phyloP scores from a whole-genome alignment of 2,329 filamentous ascomycete genomes.

The Alternaria metachromatica region DNA sequence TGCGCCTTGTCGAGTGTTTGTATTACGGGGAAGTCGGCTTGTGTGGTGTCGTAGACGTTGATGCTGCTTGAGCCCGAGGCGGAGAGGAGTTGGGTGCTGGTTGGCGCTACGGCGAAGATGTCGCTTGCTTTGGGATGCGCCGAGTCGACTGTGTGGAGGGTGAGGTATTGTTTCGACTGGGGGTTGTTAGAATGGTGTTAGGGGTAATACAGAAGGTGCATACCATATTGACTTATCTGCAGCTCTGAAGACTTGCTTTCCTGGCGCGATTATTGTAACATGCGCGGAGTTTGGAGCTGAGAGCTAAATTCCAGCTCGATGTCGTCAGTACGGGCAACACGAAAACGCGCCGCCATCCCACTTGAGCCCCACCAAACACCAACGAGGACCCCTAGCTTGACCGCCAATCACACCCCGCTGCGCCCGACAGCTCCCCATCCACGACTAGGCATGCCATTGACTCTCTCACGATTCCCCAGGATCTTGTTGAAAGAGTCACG shows the following conservation, averaged over 20 bases:
- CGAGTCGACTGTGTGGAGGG: conserved; percentile 86
- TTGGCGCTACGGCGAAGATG: conserved; percentile 83
- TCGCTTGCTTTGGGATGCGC: conserved; percentile 75
- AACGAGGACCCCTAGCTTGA: conserved; percentile 22
- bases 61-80: conserved; percentile 76
- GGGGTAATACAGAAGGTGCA: neutral
- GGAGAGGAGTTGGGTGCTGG: conserved; percentile 75
- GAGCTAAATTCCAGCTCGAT: conserved; percentile 21
- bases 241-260: neutral
- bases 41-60: conserved; percentile 76
- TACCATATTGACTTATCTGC: conserved; percentile 7
- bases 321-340: conserved; percentile 37
- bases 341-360: conserved; percentile 36
- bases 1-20: conserved; percentile 84
- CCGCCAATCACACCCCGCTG: conserved; percentile 41
- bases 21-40: conserved; percentile 73
- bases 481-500: conserved; percentile 13
- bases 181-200: conserved; percentile 13
- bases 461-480: conserved; percentile 18
- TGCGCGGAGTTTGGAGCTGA: neutral
- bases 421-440: conserved; percentile 12
- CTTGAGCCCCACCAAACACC: conserved; percentile 31
- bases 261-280: neutral
- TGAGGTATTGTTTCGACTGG: conserved; percentile 98
- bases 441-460: conserved; percentile 35